A percentile compares a stretch with the other conserved stretches of the same genome.
These are phyloP conservation scores for Canna indica DNA, from an alignment of 176 grass and related monocot genomes.

Conservation along the genomic window DNA sequence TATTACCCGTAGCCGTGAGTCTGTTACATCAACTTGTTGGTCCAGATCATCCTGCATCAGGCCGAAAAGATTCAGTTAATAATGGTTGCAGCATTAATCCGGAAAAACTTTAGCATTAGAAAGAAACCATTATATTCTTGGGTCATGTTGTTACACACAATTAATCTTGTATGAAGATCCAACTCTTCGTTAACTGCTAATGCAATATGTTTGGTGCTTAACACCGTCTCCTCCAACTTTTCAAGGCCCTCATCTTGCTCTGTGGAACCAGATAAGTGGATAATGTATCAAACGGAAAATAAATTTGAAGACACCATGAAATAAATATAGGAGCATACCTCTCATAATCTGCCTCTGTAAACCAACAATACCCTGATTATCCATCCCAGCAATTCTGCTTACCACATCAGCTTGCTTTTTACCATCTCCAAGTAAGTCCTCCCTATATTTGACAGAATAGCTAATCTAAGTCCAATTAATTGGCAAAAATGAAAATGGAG, in stretches of 20 bases:
- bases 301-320: neutral
- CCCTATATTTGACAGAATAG: slow-evolving; percentile 32
- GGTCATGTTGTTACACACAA: slow-evolving; percentile 41
- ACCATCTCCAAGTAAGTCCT: slow-evolving; percentile 78
- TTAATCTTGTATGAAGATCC: slow-evolving; percentile 79
- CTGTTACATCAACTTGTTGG: slow-evolving; percentile 68
- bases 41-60: slow-evolving; percentile 71
- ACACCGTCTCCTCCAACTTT: slow-evolving; percentile 80
- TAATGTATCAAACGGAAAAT: slow-evolving; percentile 2
- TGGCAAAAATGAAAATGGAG: neutral
- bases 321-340: slow-evolving; percentile 38
- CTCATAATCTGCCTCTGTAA: slow-evolving; percentile 95
- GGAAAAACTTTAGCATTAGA: slow-evolving; percentile 9
- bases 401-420: slow-evolving; percentile 64
- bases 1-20: slow-evolving; percentile 68
- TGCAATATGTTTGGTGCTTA: slow-evolving; percentile 97
- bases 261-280: slow-evolving; percentile 27
- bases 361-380: slow-evolving; percentile 88
- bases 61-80: slow-evolving; percentile 18
- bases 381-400: slow-evolving; percentile 73
- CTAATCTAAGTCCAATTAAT: slow-evolving; percentile 7
- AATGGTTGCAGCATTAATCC: neutral
- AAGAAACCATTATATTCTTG: neutral
- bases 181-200: slow-evolving; percentile 96
- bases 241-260: slow-evolving; percentile 94